phyloP scores from a whole-genome alignment of 257 asterid genomes.

The Solanum bulbocastanum region DNA sequence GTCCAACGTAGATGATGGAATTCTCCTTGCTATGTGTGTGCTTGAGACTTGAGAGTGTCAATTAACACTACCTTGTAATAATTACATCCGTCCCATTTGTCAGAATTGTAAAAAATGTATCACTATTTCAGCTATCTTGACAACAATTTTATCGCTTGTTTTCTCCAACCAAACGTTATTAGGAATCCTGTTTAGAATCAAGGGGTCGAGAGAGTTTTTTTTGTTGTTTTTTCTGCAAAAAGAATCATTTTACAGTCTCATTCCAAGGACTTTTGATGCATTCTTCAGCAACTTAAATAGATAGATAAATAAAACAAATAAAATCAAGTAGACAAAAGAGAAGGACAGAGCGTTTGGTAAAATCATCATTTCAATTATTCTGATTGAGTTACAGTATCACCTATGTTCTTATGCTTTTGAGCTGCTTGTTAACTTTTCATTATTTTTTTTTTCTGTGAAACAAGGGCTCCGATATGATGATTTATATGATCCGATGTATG shows the following conservation, averaged over 20 bases:
- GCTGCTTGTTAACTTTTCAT: not conserved
- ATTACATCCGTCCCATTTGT: not conserved
- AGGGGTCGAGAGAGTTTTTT: not conserved
- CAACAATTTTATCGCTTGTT: not conserved
- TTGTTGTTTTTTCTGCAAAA: not conserved
- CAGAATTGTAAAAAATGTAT: not conserved
- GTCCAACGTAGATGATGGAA: not conserved
- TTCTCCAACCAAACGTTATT: not conserved
- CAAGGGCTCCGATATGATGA: slow-evolving; percentile 86
- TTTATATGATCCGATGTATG: slow-evolving; percentile 70
- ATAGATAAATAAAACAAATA: not conserved
- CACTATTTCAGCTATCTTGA: not conserved
- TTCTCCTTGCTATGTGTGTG: not conserved
- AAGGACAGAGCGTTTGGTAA: not conserved
- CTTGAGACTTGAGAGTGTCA: not conserved
- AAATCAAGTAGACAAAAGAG: not conserved
- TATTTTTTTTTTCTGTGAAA: slow-evolving; percentile 1
- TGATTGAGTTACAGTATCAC: not conserved
- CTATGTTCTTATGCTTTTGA: not conserved
- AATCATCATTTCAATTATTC: not conserved
- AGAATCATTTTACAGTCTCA: not conserved
- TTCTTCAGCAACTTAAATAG: not conserved
- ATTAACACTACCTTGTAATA: not conserved
- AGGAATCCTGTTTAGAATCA: not conserved
- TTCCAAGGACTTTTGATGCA: not conserved